These are phyloP conservation scores for Trichaptum fuscoviolaceum DNA, from an alignment of 768 basidiomycete species.

Conservation along the genomic window DNA sequence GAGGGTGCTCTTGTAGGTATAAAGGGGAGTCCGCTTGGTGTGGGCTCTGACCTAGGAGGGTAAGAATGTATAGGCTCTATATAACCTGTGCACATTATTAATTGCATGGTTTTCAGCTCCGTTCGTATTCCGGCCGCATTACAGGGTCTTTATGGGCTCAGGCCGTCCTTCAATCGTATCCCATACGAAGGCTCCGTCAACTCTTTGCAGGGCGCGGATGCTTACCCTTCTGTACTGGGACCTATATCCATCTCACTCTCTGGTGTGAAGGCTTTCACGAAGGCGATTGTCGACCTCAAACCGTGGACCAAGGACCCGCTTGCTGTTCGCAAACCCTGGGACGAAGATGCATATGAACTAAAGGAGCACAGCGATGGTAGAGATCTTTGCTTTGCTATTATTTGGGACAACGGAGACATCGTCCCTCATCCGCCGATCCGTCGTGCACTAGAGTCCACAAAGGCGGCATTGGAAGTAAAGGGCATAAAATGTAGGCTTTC, in stretches of 20 bases:
- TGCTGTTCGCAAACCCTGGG: slow-evolving; percentile 54
- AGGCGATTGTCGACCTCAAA: slow-evolving; percentile 50
- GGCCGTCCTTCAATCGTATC: slow-evolving; percentile 63
- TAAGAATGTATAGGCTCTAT: slow-evolving; percentile 21
- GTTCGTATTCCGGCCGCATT: slow-evolving; percentile 66
- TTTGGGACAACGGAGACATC: slow-evolving; percentile 62
- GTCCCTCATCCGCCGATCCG: slow-evolving; percentile 60
- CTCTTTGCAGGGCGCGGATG: slow-evolving; percentile 66
- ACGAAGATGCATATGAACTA: slow-evolving; percentile 53
- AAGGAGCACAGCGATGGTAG: slow-evolving; percentile 51
- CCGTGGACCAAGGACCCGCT: slow-evolving; percentile 69
- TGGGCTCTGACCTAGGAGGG: slow-evolving; percentile 83
- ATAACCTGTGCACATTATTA: background rate
- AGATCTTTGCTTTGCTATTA: slow-evolving; percentile 45
- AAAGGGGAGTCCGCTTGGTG: slow-evolving; percentile 47
- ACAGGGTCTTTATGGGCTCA: slow-evolving; percentile 65
- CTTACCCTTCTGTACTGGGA: slow-evolving; percentile 66
- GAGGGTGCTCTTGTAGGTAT: slow-evolving; percentile 73
- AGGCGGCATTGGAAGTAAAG: slow-evolving; percentile 53
- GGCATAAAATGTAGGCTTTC: slow-evolving; percentile 51
- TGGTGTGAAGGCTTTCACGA: slow-evolving; percentile 63
- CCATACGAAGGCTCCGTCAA: slow-evolving; percentile 67
- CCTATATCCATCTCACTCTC: slow-evolving; percentile 56
- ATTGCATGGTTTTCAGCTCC: slow-evolving; percentile 38
- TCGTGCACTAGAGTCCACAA: slow-evolving; percentile 52